Evolutionary conservation across 176 grass and related monocot species (phyloP), one percentile per base, ranked within the genome.

Genomic region (Thinopyrum elongatum): DNA sequence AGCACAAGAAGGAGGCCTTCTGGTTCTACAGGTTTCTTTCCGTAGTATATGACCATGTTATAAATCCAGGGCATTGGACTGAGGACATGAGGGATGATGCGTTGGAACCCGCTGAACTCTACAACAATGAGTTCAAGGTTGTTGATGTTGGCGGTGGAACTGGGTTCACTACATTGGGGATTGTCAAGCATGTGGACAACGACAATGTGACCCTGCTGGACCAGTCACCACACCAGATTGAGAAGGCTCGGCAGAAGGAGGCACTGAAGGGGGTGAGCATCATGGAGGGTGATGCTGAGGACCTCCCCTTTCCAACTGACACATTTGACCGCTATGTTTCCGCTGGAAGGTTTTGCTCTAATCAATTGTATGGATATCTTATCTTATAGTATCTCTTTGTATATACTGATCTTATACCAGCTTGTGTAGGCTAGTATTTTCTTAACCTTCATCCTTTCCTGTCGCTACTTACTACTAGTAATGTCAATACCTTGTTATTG

Each of bases 1-100:
- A 94, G 64, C 94, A 94, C 86, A 97, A 97, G 70, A 86, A 93
- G 87, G 92, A 94, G 74, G 94, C 92, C 10, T 94, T 97, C 83
- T 97, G 94, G 91, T 97, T 97, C 80, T 94, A 94, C 61, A 85
- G 91, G 7, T 88, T 97, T 22, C 85, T 94, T 28, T 94, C 91
- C 14, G 86, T 97, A 22, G 91, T 92, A 1, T 97, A 97, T 44
- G 91, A 94, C 31, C 91, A 97, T 86, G 74, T 92, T 23, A 86
- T 94, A 81, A 97, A 92, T 76, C 91, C 85, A 7, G 89, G 85
- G 38, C 94, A 76, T 29, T 76, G 72, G 72, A 76, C 72, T 2
- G 72, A 76, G 42, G 72, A 76, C 72, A 76, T 76, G 94, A 87
- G 94, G 75, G 88, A 94, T 10, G 92, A 94, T 17, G 90, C 92